A percentile compares a stretch with the other conserved stretches of the same genome.
Evolutionary conservation across 1,284 basidiomycete genomes (phyloP).

Genomic region (Taiwanofungus camphoratus): DNA sequence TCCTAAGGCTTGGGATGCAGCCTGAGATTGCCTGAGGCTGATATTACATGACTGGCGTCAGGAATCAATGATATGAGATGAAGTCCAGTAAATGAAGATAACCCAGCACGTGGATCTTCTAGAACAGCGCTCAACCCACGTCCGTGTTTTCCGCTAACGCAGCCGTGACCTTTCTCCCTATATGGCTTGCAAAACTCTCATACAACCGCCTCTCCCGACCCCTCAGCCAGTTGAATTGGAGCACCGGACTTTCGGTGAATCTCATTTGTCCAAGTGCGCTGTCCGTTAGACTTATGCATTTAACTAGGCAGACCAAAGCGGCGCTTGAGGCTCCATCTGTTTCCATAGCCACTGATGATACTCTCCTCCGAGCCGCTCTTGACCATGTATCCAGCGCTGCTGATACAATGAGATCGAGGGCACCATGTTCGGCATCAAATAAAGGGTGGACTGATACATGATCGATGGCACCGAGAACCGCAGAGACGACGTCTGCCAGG

Average conservation of each 20-base stretch:
- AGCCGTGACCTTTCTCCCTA: slow-evolving; percentile 35
- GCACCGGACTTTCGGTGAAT: slow-evolving; percentile 6
- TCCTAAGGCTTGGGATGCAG: too few relatives aligned
- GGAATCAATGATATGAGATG: too few relatives aligned
- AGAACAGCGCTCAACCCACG: too few relatives aligned
- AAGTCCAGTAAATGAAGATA: too few relatives aligned
- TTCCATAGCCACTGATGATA: slow-evolving; percentile 15
- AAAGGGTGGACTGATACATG: slow-evolving; percentile 19
- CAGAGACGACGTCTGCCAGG: slow-evolving; percentile 20
- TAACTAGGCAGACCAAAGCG: slow-evolving; percentile 22
- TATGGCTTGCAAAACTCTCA: slow-evolving; percentile 65
- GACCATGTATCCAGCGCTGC: slow-evolving; percentile 68
- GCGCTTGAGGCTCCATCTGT: slow-evolving; percentile 5
- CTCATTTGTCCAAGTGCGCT: slow-evolving; percentile 6
- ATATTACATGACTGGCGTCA: too few relatives aligned
- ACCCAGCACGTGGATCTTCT: too few relatives aligned
- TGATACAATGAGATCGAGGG: slow-evolving; percentile 30
- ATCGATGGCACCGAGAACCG: slow-evolving; percentile 31
- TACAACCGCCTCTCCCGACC: slow-evolving; percentile 57
- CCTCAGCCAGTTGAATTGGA: slow-evolving; percentile 58
- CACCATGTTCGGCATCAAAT: slow-evolving; percentile 6
- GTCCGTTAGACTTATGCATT: slow-evolving; percentile 16
- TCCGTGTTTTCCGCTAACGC: too few relatives aligned
- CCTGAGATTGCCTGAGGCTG: too few relatives aligned
- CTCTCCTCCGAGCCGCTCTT: slow-evolving; percentile 55